Percentiles rank a stretch among this genome's conserved stretches.
phyloP scores from a whole-genome alignment of 2,329 filamentous ascomycete species.

The Coniochaeta sp. region DNA sequence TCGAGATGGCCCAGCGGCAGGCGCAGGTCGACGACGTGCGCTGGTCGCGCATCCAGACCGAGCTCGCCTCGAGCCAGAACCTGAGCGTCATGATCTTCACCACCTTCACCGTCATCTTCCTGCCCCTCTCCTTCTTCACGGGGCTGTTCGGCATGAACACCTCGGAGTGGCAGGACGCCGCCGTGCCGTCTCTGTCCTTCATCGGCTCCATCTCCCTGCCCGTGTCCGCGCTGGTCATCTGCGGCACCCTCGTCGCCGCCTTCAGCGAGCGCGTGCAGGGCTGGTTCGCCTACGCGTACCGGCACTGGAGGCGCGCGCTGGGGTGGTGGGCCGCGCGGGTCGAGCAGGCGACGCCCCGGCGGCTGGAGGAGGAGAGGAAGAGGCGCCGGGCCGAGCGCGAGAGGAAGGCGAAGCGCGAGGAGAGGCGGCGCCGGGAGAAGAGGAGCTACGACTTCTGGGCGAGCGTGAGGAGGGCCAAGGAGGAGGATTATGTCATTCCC shows the following conservation, averaged over 20 bases:
- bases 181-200: slow-evolving; percentile 31
- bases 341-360: slow-evolving; percentile 18
- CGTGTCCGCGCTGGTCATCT: slow-evolving; percentile 39
- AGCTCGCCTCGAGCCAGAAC: slow-evolving; percentile 55
- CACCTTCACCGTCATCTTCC: slow-evolving; percentile 55
- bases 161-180: slow-evolving; percentile 45
- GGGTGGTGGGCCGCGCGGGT: slow-evolving; percentile 3
- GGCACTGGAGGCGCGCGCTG: slow-evolving; percentile 9
- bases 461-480: slow-evolving; percentile 22
- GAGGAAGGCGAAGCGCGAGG: slow-evolving; percentile 13
- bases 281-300: slow-evolving; percentile 18
- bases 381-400: slow-evolving; percentile 1
- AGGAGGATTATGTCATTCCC: slow-evolving; percentile 26
- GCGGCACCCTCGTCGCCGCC: slow-evolving; percentile 43
- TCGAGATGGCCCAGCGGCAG: slow-evolving; percentile 61
- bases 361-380: slow-evolving; percentile 16
- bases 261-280: slow-evolving; percentile 42
- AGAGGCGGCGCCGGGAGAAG: slow-evolving; percentile 18
- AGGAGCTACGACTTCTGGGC: slow-evolving; percentile 33
- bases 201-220: slow-evolving; percentile 43
- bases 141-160: slow-evolving; percentile 61
- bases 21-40: slow-evolving; percentile 60
- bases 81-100: slow-evolving; percentile 61
- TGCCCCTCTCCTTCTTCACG: slow-evolving; percentile 59
- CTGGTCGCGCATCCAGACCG: slow-evolving; percentile 54